phyloP scores from a whole-genome alignment of 129 eudicot species.

The Gnaphalium uliginosum region DNA sequence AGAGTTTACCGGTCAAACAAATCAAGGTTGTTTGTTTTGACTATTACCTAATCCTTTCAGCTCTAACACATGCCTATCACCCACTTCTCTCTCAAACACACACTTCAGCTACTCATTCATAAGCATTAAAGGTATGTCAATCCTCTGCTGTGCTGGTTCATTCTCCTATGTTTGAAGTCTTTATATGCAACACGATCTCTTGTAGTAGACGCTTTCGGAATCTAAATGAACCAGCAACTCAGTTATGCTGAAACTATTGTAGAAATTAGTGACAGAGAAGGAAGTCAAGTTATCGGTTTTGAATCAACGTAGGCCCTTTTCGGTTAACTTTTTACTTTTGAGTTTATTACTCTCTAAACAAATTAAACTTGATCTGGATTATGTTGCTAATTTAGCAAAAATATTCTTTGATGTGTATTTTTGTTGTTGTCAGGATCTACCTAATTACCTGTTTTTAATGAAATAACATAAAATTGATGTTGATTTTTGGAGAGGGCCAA shows the following conservation, averaged over 20 bases:
- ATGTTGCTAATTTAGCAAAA: too few relatives aligned
- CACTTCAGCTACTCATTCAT: neutral
- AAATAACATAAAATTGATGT: constrained; percentile 1
- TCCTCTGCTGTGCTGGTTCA: neutral
- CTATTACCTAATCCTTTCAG: neutral
- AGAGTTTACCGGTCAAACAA: too few relatives aligned
- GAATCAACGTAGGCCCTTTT: constrained; percentile 15
- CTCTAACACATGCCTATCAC: neutral
- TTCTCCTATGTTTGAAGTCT: neutral
- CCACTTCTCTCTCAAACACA: neutral
- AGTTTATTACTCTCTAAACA: neutral
- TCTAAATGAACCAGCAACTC: neutral
- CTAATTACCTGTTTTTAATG: neutral
- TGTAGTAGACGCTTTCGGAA: neutral
- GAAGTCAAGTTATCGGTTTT: neutral
- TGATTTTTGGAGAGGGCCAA: neutral
- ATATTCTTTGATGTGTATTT: neutral
- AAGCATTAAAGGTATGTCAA: neutral
- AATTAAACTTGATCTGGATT: neutral
- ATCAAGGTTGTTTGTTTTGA: neutral
- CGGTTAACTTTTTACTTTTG: neutral
- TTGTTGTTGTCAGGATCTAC: constrained; percentile 7
- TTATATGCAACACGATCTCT: neutral
- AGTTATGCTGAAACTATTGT: neutral
- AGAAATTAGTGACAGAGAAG: neutral